These are phyloP conservation scores for Amphibolis antarctica DNA, from an alignment of 106 monocot genomes.

Conservation along the genomic window DNA sequence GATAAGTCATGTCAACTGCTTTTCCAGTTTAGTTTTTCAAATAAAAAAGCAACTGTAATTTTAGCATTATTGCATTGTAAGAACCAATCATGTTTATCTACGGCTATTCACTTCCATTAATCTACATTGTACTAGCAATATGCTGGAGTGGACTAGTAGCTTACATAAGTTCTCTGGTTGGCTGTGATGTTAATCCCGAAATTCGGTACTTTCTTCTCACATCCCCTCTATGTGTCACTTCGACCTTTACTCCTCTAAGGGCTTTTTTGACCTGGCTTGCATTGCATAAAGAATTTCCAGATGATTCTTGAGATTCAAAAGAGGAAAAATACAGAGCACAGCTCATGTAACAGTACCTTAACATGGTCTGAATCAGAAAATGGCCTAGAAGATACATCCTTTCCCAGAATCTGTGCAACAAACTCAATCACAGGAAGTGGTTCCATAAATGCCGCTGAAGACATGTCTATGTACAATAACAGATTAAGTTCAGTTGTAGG, in stretches of 20 bases:
- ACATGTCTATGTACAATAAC: constrained; percentile 22
- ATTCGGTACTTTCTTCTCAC: constrained; percentile 35
- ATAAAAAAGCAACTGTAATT: not conserved
- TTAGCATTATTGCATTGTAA: not conserved
- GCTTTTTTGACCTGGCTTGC: constrained; percentile 32
- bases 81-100: not conserved
- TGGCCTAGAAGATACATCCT: constrained; percentile 13
- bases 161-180: constrained; percentile 39
- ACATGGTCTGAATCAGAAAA: constrained; percentile 36
- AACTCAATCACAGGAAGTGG: constrained; percentile 37
- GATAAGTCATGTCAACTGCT: too few species aligned
- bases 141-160: not conserved
- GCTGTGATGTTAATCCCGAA: constrained; percentile 31
- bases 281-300: not conserved
- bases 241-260: constrained; percentile 32
- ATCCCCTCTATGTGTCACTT: constrained; percentile 36
- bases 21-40: not conserved
- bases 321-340: not conserved
- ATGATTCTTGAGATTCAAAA: not conserved
- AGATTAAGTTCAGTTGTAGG: not conserved
- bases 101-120: too few species aligned
- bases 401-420: constrained; percentile 28
- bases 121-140: not conserved
- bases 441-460: constrained; percentile 37
- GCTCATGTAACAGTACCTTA: constrained; percentile 17